Evolutionary conservation across 148 eudicot species (phyloP).

Genomic region (Simmondsia chinensis): DNA sequence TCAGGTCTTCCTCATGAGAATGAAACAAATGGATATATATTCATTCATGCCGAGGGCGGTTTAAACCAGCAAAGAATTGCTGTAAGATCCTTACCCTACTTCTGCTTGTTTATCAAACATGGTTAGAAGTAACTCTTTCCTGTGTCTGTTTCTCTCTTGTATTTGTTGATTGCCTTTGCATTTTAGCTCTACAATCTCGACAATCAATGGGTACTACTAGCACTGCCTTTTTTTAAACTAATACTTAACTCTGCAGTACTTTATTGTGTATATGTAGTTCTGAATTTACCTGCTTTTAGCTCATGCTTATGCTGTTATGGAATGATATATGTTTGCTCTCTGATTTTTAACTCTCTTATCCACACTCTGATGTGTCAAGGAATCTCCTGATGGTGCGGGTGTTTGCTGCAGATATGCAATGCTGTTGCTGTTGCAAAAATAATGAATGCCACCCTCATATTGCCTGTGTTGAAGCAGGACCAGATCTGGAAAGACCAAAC

Average conservation of each 20-base stretch:
- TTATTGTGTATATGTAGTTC: too few species aligned
- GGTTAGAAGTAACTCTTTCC: background rate
- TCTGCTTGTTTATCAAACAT: background rate
- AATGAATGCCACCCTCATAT: constrained; percentile 87
- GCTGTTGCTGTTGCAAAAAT: constrained; percentile 99
- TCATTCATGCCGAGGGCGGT: constrained; percentile 99
- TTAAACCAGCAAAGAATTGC: constrained; percentile 98
- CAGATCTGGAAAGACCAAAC: constrained; percentile 99
- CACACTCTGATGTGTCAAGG: background rate
- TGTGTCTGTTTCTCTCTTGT: background rate
- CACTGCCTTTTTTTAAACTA: too few species aligned
- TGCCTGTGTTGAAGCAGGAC: constrained; percentile 98
- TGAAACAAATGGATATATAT: constrained; percentile 92
- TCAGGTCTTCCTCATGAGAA: constrained; percentile 83
- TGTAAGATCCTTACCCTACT: constrained; percentile 38
- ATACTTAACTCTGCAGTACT: too few species aligned
- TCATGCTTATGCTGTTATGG: too few species aligned
- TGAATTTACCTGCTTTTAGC: too few species aligned
- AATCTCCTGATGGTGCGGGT: constrained; percentile 1
- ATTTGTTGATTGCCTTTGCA: too few species aligned
- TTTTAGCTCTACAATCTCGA: too few species aligned
- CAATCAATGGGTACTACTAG: too few species aligned
- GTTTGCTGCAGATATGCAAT: constrained; percentile 79
- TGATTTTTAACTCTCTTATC: background rate
- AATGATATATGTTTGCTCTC: too few species aligned